Base-by-base conservation (phyloP, 345 rosid species). In the Arabis alpina region DNA sequence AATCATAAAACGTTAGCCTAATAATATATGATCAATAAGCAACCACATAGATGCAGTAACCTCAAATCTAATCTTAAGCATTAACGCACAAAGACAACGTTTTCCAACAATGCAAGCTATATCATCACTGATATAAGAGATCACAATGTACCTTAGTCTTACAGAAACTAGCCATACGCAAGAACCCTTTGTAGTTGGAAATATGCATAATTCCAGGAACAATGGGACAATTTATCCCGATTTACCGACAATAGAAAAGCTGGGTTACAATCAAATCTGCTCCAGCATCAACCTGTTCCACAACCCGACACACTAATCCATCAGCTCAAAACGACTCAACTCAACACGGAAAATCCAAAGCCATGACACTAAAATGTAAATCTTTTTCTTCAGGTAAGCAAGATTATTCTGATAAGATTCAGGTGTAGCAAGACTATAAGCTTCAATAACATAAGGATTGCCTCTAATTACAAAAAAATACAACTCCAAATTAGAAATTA, bases 141-240 rank as follows among this genome's bases (percentile, higher is more conserved):
- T 19, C 23, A 47, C 47, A 75, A 15, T 10, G 16, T 36, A 93
- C 98, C 92, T 83, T 91, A 14, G 98, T 91, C 73, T 93, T 91
- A 82, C 98, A 91, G 73, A 93, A 91, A 52, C 97, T 97, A 72
- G 96, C 83, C 98, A 93, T 93, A 16, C 97, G 88, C 48, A 87
- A 19, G 82, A 93, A 91, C 51, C 98, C 96, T 78, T 84, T 93
- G 80, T 93, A 93, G 82, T 91, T 93, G 66, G 88, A 82, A 65
- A 93, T 93, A 49, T 96, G 97, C 97, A 93, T 93, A 64, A 93
- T 93, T 45, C 96, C 98, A 66, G 98, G 98, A 64, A 93, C 98
- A 60, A 91, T 82, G 57, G 97, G 98, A 62, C 94, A 91, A 4
- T 75, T 79, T 0, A 93, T 91, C 67, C 98, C 97, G 23, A 93